A percentile compares a stretch with the other conserved stretches of the same genome.
Conservation (phyloP, 768 basidiomycete species). For the Pleurotus salmoneostramineus region DNA sequence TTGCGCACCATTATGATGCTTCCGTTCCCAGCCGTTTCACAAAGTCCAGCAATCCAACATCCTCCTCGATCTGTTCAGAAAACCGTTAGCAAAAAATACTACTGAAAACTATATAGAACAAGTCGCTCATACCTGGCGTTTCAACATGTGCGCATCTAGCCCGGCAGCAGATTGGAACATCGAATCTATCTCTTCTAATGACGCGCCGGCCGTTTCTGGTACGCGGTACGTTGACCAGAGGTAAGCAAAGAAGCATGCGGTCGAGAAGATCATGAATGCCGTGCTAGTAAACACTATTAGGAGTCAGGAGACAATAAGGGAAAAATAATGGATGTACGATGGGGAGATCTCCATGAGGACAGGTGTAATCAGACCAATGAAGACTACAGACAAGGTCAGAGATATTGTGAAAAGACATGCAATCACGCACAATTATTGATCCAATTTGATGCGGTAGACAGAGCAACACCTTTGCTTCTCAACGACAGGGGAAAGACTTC, state of each 20-base stretch:
- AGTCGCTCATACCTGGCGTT: constrained; percentile 45
- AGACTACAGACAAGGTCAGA: constrained; percentile 37
- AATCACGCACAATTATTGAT: constrained; percentile 63
- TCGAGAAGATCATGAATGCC: constrained; percentile 67
- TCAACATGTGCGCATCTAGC: constrained; percentile 45
- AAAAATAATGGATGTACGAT: constrained; percentile 37
- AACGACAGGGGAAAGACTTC: constrained; percentile 81
- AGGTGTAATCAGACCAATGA: constrained; percentile 74
- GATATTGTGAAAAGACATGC: not conserved
- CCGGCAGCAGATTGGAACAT: constrained; percentile 62
- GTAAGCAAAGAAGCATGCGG: constrained; percentile 62
- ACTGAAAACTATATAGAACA: too few relatives aligned
- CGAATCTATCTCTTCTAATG: constrained; percentile 72
- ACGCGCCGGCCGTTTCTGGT: constrained; percentile 75
- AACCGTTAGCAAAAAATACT: too few relatives aligned
- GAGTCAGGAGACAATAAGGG: not conserved
- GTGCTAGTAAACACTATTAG: constrained; percentile 30
- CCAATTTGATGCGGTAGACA: constrained; percentile 88
- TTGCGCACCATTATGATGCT: too few relatives aligned
- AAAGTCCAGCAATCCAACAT: constrained; percentile 46
- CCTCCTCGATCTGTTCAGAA: constrained; percentile 46
- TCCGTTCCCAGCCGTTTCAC: constrained; percentile 32
- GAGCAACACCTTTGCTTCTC: constrained; percentile 76
- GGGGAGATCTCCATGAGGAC: constrained; percentile 58
- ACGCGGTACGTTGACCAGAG: constrained; percentile 68